A percentile compares a stretch with the other conserved stretches of the same genome.
Evolutionary conservation across 805 yeast genomes (phyloP).

Genomic region (Nakazawaea populi): DNA sequence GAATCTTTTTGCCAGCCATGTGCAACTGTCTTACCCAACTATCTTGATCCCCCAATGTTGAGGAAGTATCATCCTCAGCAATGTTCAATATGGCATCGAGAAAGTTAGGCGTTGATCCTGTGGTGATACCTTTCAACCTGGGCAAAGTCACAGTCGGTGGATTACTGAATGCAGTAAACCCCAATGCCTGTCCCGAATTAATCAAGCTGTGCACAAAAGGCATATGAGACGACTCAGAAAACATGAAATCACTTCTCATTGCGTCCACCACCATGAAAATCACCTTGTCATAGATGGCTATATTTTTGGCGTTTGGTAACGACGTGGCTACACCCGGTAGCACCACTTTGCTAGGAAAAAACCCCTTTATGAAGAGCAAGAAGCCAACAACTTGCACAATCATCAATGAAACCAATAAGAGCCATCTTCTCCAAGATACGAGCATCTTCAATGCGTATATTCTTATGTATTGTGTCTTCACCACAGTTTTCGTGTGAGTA

Average conservation of each 20-base stretch:
- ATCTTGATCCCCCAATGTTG: slow-evolving; percentile 68
- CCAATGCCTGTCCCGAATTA: slow-evolving; percentile 64
- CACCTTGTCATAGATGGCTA: slow-evolving; percentile 53
- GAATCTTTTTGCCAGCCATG: slow-evolving; percentile 37
- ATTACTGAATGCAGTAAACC: slow-evolving; percentile 85
- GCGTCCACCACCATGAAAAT: slow-evolving; percentile 92
- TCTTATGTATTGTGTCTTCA: not conserved
- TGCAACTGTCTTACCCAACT: slow-evolving; percentile 78
- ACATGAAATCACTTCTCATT: slow-evolving; percentile 81
- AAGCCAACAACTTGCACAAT: slow-evolving; percentile 46
- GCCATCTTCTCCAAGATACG: slow-evolving; percentile 13
- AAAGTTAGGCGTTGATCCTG: slow-evolving; percentile 93
- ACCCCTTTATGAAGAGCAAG: slow-evolving; percentile 68
- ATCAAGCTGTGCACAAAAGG: slow-evolving; percentile 58
- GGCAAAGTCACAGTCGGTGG: slow-evolving; percentile 98
- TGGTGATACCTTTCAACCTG: slow-evolving; percentile 84
- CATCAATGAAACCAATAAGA: slow-evolving; percentile 15
- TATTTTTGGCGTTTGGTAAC: slow-evolving; percentile 16
- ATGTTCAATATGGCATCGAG: slow-evolving; percentile 91
- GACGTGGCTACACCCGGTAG: slow-evolving; percentile 52
- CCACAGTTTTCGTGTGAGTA: too few species aligned
- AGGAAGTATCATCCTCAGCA: slow-evolving; percentile 78
- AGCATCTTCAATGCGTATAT: not conserved
- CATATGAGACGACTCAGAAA: slow-evolving; percentile 61
- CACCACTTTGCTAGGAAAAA: slow-evolving; percentile 85